These are phyloP conservation scores for Mycena maculata DNA, from an alignment of 768 basidiomycete species.

Conservation along the genomic window DNA sequence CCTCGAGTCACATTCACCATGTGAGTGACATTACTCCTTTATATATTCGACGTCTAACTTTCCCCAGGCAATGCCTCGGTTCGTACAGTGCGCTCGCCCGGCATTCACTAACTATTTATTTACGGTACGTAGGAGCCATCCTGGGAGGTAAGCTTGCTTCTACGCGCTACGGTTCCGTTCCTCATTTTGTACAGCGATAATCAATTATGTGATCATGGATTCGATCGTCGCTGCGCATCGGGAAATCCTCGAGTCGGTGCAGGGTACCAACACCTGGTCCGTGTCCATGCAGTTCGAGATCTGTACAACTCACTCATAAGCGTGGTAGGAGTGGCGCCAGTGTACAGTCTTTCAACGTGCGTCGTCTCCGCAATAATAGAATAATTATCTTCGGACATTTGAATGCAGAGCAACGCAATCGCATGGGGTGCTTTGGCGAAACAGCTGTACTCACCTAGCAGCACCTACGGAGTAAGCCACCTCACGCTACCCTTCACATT, in stretches of 20 bases:
- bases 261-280: slow-evolving; percentile 63
- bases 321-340: slow-evolving; percentile 45
- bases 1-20: slow-evolving; percentile 73
- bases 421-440: slow-evolving; percentile 69
- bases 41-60: background rate
- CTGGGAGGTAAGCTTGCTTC: slow-evolving; percentile 50
- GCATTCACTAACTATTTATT: background rate
- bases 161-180: no score
- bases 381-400: slow-evolving; percentile 41
- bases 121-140: slow-evolving; percentile 58
- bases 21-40: slow-evolving; percentile 42
- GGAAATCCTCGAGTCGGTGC: slow-evolving; percentile 59
- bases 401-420: slow-evolving; percentile 59
- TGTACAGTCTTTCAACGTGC: slow-evolving; percentile 61
- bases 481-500: slow-evolving; percentile 29
- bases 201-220: slow-evolving; percentile 68
- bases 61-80: slow-evolving; percentile 17
- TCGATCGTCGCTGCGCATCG: slow-evolving; percentile 61
- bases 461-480: slow-evolving; percentile 60
- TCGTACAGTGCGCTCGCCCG: background rate
- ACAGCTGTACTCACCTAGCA: slow-evolving; percentile 57
- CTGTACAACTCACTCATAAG: slow-evolving; percentile 13
- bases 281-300: slow-evolving; percentile 40
- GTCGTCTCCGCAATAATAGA: slow-evolving; percentile 30
- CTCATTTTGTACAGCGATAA: slow-evolving; percentile 40